Conservation (phyloP, 1,139 yeast genomes). For the Diutina rugosa region DNA sequence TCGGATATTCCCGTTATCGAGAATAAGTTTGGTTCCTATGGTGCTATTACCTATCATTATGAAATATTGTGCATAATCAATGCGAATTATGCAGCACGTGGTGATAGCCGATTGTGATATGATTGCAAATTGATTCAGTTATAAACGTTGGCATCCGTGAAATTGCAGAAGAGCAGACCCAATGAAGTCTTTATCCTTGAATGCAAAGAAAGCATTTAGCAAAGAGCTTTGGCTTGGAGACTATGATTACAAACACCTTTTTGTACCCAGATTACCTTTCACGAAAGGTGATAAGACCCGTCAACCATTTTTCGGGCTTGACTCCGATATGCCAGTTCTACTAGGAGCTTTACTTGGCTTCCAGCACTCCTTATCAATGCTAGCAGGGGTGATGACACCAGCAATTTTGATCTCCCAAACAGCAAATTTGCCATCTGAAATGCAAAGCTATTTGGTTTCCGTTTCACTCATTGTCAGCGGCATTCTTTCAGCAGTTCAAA, state of each 20-base stretch:
- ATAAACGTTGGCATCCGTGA: neutral
- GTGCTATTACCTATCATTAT: neutral
- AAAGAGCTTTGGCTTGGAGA: constrained; percentile 72
- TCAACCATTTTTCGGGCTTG: constrained; percentile 71
- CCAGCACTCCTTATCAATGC: constrained; percentile 80
- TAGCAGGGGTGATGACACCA: constrained; percentile 86
- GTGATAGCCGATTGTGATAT: neutral
- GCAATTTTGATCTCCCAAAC: constrained; percentile 55
- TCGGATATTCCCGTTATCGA: neutral
- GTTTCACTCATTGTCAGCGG: constrained; percentile 70
- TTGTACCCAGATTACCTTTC: constrained; percentile 70
- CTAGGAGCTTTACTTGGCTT: constrained; percentile 69
- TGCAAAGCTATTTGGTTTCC: constrained; percentile 62
- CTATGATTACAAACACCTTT: constrained; percentile 66
- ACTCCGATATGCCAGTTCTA: constrained; percentile 67
- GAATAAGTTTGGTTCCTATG: neutral
- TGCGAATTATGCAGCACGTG: neutral
- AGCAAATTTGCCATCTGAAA: constrained; percentile 40
- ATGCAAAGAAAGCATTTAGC: neutral
- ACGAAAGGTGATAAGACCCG: constrained; percentile 32
- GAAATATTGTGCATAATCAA: neutral
- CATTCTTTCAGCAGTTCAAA: constrained; percentile 59
- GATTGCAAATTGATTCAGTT: neutral
- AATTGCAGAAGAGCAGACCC: neutral
- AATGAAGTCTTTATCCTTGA: neutral